Conservation (phyloP, 345 rosid species). For the Euphorbia lathyris region DNA sequence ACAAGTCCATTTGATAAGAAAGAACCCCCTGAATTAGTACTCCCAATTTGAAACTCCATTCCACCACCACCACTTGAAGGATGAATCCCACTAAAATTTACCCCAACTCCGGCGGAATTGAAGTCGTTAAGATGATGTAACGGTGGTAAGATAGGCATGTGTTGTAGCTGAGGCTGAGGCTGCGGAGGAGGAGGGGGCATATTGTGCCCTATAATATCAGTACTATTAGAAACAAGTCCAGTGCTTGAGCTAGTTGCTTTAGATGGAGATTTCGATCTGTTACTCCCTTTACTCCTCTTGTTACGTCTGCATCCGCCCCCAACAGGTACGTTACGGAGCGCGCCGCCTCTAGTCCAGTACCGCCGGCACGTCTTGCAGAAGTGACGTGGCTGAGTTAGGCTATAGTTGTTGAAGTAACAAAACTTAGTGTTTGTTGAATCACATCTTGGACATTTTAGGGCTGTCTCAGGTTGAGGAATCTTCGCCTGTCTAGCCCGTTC, state of each 20-base stretch:
- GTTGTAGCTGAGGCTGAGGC: conserved; percentile 25
- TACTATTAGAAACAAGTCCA: conserved; percentile 31
- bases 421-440: conserved; percentile 68
- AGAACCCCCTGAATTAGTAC: conserved; percentile 18
- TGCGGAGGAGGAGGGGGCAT: conserved; percentile 15
- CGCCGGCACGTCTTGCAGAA: conserved; percentile 74
- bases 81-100: conserved; percentile 36
- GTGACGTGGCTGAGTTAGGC: conserved; percentile 76
- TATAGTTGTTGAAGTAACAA: conserved; percentile 74
- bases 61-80: conserved; percentile 9
- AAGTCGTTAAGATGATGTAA: conserved; percentile 37
- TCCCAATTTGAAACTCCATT: conserved; percentile 34
- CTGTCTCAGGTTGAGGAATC: conserved; percentile 53
- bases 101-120: conserved; percentile 28
- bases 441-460: conserved; percentile 65
- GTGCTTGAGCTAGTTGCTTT: conserved; percentile 27
- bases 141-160: conserved; percentile 38
- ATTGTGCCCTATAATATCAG: conserved; percentile 27
- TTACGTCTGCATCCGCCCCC: conserved; percentile 70
- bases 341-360: conserved; percentile 82
- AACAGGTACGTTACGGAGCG: conserved; percentile 66
- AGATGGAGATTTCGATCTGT: conserved; percentile 49
- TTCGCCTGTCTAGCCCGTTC: conserved; percentile 57
- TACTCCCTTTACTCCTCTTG: conserved; percentile 48
- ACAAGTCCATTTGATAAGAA: conserved; percentile 32